Evolutionary conservation across 2,329 filamentous ascomycete species (phyloP).

Genomic region (Tolypocladium pustulatum): DNA sequence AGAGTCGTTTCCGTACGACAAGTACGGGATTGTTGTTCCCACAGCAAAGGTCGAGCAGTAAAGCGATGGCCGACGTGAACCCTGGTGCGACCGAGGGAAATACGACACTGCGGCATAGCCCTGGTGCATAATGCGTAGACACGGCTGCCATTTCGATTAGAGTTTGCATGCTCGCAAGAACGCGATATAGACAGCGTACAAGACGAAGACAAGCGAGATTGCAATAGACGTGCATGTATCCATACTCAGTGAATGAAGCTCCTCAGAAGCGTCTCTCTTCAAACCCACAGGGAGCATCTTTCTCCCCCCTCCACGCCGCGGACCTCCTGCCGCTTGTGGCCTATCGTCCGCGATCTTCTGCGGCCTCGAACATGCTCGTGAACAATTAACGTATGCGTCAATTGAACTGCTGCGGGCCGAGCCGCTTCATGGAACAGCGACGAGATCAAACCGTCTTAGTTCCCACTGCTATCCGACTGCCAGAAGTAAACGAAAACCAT

Average conservation of each 20-base stretch:
- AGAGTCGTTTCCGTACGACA: conserved; percentile 45
- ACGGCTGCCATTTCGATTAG: not conserved
- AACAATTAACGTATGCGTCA: not conserved
- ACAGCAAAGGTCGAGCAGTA: not conserved
- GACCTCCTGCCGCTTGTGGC: not conserved
- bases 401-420: not conserved
- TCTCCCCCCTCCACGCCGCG: not conserved
- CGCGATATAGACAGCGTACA: not conserved
- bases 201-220: not conserved
- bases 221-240: not conserved
- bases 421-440: not conserved
- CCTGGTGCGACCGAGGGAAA: not conserved
- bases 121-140: not conserved
- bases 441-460: not conserved
- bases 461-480: too few relatives aligned
- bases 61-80: not conserved
- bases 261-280: too few relatives aligned
- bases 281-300: not conserved
- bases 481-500: too few relatives aligned
- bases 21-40: conserved; percentile 45
- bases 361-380: not conserved
- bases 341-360: not conserved
- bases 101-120: too few relatives aligned
- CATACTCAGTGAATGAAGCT: too few relatives aligned
- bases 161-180: not conserved